These are phyloP conservation scores for Boletus tylopilopsis DNA, from an alignment of 768 basidiomycete species.

Conservation along the genomic window DNA sequence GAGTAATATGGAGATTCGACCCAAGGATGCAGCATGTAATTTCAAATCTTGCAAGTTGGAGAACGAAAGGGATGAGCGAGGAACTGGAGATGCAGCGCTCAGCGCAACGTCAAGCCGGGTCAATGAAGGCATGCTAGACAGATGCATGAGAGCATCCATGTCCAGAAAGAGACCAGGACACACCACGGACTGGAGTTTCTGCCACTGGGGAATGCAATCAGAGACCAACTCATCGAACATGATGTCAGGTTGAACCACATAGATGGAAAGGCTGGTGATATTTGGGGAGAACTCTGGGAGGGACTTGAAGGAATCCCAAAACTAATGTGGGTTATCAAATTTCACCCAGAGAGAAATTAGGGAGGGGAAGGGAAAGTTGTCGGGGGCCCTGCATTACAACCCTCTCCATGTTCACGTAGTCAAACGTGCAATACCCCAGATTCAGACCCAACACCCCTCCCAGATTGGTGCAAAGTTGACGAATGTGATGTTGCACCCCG, in stretches of 20 bases:
- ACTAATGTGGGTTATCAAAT: not conserved
- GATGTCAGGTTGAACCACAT: not conserved
- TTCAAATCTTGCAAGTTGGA: not conserved
- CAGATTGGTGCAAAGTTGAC: no score
- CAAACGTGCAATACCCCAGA: no score
- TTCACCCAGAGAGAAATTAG: not conserved
- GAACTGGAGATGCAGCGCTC: not conserved
- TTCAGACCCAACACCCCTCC: no score
- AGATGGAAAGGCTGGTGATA: not conserved
- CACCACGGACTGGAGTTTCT: not conserved
- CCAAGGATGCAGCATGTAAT: not conserved
- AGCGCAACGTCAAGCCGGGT: not conserved
- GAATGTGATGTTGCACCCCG: no score
- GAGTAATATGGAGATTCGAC: not conserved
- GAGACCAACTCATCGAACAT: not conserved
- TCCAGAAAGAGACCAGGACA: not conserved
- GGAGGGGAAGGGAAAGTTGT: no score
- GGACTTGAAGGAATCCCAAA: not conserved
- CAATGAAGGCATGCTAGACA: not conserved
- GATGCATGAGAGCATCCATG: not conserved
- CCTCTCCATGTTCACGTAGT: no score
- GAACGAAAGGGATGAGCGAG: not conserved
- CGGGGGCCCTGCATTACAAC: no score
- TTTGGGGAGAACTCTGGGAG: not conserved
- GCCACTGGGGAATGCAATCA: not conserved